A percentile compares a stretch with the other conserved stretches of the same genome.
Conservation (phyloP, 495 filamentous ascomycete genomes). For the Pyronema omphalodes region DNA sequence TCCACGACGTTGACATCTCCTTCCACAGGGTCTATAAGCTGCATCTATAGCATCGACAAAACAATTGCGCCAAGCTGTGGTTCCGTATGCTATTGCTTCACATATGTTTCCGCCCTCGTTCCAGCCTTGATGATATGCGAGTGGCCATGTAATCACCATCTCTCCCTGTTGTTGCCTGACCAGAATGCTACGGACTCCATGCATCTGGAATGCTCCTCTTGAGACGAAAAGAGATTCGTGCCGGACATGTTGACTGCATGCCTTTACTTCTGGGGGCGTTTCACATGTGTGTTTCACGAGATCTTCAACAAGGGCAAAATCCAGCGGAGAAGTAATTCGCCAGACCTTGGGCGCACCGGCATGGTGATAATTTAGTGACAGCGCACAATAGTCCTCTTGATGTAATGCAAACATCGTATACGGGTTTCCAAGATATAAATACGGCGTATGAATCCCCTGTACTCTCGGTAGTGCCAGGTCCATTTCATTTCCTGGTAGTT, state of each 20-base stretch:
- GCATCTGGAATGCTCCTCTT: slow-evolving; percentile 7
- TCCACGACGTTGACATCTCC: slow-evolving; percentile 12
- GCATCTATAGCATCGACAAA: slow-evolving; percentile 7
- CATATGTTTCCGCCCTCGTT: slow-evolving; percentile 22
- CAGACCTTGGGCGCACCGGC: slow-evolving; percentile 19
- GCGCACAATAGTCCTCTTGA: slow-evolving; percentile 21
- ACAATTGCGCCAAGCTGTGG: slow-evolving; percentile 12
- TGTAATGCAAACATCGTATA: slow-evolving; percentile 22
- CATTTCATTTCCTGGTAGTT: slow-evolving; percentile 16
- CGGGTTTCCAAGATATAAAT: slow-evolving; percentile 21
- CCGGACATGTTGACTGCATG: slow-evolving; percentile 21
- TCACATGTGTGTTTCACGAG: slow-evolving; percentile 4
- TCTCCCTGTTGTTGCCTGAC: slow-evolving; percentile 19
- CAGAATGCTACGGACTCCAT: slow-evolving; percentile 13
- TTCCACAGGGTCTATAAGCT: slow-evolving; percentile 4
- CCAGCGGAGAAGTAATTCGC: slow-evolving; percentile 17
- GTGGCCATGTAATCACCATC: slow-evolving; percentile 21
- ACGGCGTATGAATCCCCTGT: slow-evolving; percentile 21
- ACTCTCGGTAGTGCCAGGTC: slow-evolving; percentile 11
- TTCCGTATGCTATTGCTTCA: slow-evolving; percentile 22
- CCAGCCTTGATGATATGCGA: slow-evolving; percentile 23
- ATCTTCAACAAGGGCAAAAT: slow-evolving; percentile 14
- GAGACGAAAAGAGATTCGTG: slow-evolving; percentile 17
- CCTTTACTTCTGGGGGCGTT: background rate
- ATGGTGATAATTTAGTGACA: slow-evolving; percentile 22